Percentiles rank a stretch among this genome's conserved stretches.
phyloP scores from a whole-genome alignment of 2,329 filamentous ascomycete species.

The Alternaria rosae region DNA sequence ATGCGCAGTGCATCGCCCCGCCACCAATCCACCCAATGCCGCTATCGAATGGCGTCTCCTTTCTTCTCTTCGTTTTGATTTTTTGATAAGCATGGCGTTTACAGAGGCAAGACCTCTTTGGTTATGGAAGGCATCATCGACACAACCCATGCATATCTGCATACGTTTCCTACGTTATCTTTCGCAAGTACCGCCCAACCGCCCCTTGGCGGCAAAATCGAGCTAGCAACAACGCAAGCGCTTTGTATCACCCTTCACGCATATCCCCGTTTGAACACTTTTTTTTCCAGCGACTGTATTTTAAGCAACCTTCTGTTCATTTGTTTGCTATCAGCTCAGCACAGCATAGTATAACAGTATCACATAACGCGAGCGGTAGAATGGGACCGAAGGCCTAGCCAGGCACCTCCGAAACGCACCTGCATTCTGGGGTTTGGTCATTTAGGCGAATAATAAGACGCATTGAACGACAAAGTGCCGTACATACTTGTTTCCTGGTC shows the following conservation, averaged over 20 bases:
- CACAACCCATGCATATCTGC: constrained; percentile 12
- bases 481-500: constrained; percentile 8
- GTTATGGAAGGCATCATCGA: constrained; percentile 8
- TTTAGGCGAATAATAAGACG: constrained; percentile 22
- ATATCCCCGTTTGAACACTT: constrained; percentile 26
- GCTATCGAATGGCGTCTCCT: background rate
- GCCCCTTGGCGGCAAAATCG: constrained; percentile 25
- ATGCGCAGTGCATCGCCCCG: constrained; percentile 7
- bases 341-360: constrained; percentile 16
- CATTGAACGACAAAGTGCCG: constrained; percentile 7
- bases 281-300: constrained; percentile 18
- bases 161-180: constrained; percentile 10
- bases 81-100: constrained; percentile 35
- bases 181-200: constrained; percentile 7
- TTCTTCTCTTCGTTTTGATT: constrained; percentile 14
- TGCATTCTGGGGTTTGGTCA: constrained; percentile 9
- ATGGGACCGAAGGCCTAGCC: constrained; percentile 7
- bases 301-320: constrained; percentile 15
- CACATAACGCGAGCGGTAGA: constrained; percentile 6
- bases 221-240: constrained; percentile 29
- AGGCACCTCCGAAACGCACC: constrained; percentile 12
- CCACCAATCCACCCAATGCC: constrained; percentile 9
- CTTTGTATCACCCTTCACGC: constrained; percentile 30
- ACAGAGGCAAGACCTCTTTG: constrained; percentile 4
- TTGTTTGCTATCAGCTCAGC: constrained; percentile 19